Conservation (phyloP, 1,284 basidiomycete genomes). For the Ceratobasidium sp. region DNA sequence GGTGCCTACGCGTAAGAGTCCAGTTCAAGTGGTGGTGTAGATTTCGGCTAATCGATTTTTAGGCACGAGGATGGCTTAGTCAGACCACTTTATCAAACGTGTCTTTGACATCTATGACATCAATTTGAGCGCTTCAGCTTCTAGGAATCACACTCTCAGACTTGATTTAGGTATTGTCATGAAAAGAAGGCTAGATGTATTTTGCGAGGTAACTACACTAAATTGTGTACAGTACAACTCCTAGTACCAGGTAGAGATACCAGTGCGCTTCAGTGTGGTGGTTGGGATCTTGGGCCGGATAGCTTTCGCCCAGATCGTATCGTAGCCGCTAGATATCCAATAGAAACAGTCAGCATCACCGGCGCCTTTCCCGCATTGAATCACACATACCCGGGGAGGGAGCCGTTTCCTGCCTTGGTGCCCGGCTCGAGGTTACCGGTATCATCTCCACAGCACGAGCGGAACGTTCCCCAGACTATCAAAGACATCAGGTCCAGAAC, state of each 20-base stretch:
- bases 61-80: slow-evolving; percentile 37
- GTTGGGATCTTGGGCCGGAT: slow-evolving; percentile 62
- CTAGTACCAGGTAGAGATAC: slow-evolving; percentile 48
- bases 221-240: no score
- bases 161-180: neutral
- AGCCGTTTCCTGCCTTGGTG: slow-evolving; percentile 53
- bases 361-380: neutral
- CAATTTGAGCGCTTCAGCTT: neutral
- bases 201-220: neutral
- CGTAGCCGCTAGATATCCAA: slow-evolving; percentile 58
- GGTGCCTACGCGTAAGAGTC: neutral
- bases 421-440: slow-evolving; percentile 64
- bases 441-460: slow-evolving; percentile 63
- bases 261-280: slow-evolving; percentile 50
- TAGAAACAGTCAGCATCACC: neutral
- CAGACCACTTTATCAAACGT: neutral
- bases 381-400: slow-evolving; percentile 50
- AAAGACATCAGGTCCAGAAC: neutral
- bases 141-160: neutral
- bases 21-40: slow-evolving; percentile 11
- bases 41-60: slow-evolving; percentile 22
- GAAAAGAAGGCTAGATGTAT: no score
- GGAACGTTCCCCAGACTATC: slow-evolving; percentile 62
- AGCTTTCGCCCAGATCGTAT: slow-evolving; percentile 62
- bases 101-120: slow-evolving; percentile 23